These are phyloP conservation scores for Rheum nobile DNA, from an alignment of 148 eudicot genomes.

Conservation along the genomic window DNA sequence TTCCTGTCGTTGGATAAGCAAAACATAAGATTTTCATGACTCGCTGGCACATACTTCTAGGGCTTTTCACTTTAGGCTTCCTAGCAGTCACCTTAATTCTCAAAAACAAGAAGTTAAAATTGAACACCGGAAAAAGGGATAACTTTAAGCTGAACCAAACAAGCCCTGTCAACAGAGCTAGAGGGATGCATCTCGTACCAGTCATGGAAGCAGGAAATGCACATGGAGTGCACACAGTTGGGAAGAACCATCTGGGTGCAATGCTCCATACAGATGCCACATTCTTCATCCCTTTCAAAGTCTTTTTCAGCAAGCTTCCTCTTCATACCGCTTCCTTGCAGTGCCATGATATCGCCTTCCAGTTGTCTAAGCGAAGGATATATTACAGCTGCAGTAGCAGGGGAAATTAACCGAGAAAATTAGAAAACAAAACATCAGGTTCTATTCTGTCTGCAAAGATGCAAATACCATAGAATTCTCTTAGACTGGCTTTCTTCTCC, in stretches of 20 bases:
- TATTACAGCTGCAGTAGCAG: conserved; percentile 52
- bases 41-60: too few relatives aligned
- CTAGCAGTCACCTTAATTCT: too few relatives aligned
- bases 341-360: conserved; percentile 36
- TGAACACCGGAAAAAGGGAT: too few relatives aligned
- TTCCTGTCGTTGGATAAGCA: conserved; percentile 30
- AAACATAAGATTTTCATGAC: not conserved
- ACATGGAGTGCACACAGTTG: conserved; percentile 74
- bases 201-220: conserved; percentile 63
- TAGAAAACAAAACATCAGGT: not conserved
- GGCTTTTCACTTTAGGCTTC: too few relatives aligned
- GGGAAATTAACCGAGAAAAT: not conserved
- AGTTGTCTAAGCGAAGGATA: conserved; percentile 80
- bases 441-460: not conserved
- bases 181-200: conserved; percentile 34
- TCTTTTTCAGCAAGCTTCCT: conserved; percentile 18
- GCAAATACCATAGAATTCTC: conserved; percentile 63
- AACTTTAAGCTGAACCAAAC: not conserved
- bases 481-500: conserved; percentile 58
- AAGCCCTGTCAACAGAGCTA: not conserved
- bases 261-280: conserved; percentile 81
- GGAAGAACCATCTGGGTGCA: conserved; percentile 63
- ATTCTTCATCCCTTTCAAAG: conserved; percentile 57
- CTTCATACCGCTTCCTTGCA: conserved; percentile 26
- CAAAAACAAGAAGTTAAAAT: too few relatives aligned